Percentiles rank a stretch among this genome's conserved stretches.
Conservation (phyloP, 73 alveolate species). For the Symbiodinium pilosum region DNA sequence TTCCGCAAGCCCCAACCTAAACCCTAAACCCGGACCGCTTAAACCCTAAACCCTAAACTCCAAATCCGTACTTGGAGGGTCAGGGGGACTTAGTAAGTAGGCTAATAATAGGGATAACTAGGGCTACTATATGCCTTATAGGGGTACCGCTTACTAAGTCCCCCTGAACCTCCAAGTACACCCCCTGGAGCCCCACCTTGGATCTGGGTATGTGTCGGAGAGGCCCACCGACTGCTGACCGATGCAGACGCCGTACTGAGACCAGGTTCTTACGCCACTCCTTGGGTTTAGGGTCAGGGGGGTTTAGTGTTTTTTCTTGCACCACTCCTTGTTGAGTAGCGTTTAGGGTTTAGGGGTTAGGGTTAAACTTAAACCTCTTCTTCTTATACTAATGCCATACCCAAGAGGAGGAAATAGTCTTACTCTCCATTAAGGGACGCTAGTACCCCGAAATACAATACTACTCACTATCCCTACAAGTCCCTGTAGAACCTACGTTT, state of each 20-base stretch:
- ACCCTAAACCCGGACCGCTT: background rate
- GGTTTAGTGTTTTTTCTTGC: no score
- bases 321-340: background rate
- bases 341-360: background rate
- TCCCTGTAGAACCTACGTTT: no score
- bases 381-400: no score
- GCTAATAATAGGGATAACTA: no score
- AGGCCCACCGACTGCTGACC: slow-evolving; percentile 63
- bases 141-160: background rate
- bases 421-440: no score
- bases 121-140: background rate
- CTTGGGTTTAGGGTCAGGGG: no score
- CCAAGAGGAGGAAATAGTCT: no score
- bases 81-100: no score
- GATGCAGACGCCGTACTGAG: slow-evolving; percentile 29
- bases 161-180: background rate
- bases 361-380: no score
- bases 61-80: background rate
- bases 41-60: background rate
- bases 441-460: no score
- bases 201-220: background rate
- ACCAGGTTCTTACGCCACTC: slow-evolving; percentile 48
- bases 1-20: background rate
- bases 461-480: no score
- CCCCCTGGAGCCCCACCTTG: slow-evolving; percentile 8